Evolutionary conservation across 768 basidiomycete species (phyloP), one percentile per base, ranked within the genome.

Genomic region (Rhodotorula paludigena): DNA sequence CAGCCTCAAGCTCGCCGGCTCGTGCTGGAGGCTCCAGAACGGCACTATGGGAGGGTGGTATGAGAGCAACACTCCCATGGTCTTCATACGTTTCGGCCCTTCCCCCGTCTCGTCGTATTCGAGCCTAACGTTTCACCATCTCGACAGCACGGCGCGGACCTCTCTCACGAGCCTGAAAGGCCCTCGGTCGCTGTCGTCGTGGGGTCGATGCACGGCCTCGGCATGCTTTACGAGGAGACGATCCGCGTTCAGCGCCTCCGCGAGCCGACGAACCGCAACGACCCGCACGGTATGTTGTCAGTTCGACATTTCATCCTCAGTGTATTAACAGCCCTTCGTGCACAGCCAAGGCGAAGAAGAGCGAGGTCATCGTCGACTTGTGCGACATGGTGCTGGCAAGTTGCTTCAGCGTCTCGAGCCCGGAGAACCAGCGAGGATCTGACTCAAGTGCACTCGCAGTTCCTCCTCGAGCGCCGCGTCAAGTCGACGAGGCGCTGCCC

Each of bases 141-240:
- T 9, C n/a, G 11, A 23, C 28, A 25, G 35, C 15, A 20, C 49
- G 62, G 57, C 28, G 61, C 58, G 35, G 64, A 71, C 48, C 48
- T 71, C 6, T 52, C 61, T 2, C 69, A 71, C 54, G 38, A 48
- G 47, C 23, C 18, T 2, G 64, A 64, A 41, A 56, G 59, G 35
- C 69, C 69, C 0, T 63, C 61, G n/a, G 51, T 71, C 69, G 61
- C 61, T 1, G 57, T 54, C 32, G 32, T 71, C 2, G 54, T 59
- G 1, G 65, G 48, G 3, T n/a, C 41, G 23, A 52, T 66, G 53
- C 57, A 66, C 57, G 7, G 15, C 4, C 23, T 16, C 1, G 39
- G 25, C 12, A 30, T 63, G 11, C n/a, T 60, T 1, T 52, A 51
- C n/a, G 58, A 63, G 39, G 69, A 66, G 28, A 21, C 28, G 12